phyloP scores from a whole-genome alignment of 2,329 filamentous ascomycete genomes.

The Trematosphaeria pertusa region DNA sequence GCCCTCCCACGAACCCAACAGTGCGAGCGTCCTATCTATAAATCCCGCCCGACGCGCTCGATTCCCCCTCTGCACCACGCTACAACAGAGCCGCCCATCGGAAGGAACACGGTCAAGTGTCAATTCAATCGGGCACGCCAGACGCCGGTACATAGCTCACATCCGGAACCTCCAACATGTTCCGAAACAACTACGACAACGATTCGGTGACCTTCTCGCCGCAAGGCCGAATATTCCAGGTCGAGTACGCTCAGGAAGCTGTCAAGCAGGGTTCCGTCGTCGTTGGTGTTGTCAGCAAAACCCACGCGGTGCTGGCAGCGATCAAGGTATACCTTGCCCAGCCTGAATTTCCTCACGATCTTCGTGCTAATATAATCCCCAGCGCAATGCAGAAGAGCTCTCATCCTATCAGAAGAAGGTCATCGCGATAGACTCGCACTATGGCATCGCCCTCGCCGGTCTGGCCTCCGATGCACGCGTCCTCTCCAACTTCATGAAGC shows the following conservation, averaged over 20 bases:
- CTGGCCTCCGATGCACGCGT: slow-evolving; percentile 97
- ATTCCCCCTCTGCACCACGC: neutral
- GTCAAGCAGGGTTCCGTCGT: slow-evolving; percentile 99
- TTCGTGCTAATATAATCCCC: slow-evolving; percentile 13
- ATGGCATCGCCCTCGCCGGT: slow-evolving; percentile 93
- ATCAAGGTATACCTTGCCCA: slow-evolving; percentile 74
- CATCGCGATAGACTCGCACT: slow-evolving; percentile 94
- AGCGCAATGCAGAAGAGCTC: slow-evolving; percentile 99
- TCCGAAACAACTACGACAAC: slow-evolving; percentile 99
- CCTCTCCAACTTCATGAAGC: slow-evolving; percentile 99
- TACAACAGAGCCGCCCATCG: neutral
- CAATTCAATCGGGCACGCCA: no score
- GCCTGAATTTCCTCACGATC: neutral
- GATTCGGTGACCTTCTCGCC: slow-evolving; percentile 99
- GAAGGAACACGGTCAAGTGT: no score
- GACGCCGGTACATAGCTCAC: no score
- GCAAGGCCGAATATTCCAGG: slow-evolving; percentile 99
- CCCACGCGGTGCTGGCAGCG: slow-evolving; percentile 92
- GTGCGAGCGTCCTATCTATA: no score
- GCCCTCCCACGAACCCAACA: no score
- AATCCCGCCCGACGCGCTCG: no score
- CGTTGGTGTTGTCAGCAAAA: slow-evolving; percentile 96
- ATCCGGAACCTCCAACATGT: slow-evolving; percentile 70
- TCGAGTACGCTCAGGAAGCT: slow-evolving; percentile 98
- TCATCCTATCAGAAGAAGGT: slow-evolving; percentile 99